Percentiles rank a stretch among this genome's conserved stretches.
Evolutionary conservation across 176 grass and related monocot species (phyloP).

Genomic region (Stipa capillata): DNA sequence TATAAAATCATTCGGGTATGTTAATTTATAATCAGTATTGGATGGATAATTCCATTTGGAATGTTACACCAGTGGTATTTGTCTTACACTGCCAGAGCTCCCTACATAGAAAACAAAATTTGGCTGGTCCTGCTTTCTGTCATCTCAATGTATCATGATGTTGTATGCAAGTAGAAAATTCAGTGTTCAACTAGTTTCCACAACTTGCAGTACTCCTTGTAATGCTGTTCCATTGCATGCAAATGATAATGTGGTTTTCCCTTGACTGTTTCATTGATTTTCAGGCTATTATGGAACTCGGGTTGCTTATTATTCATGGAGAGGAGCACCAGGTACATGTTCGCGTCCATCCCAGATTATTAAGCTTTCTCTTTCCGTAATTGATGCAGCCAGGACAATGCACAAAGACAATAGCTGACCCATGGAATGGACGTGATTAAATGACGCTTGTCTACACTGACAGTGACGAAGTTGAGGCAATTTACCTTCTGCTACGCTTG

Average conservation of each 20-base stretch:
- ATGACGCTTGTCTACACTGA: neutral
- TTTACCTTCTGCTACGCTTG: neutral
- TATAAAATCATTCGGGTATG: neutral
- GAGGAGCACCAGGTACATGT: constrained; percentile 55
- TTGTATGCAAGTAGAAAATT: neutral
- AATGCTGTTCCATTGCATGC: neutral
- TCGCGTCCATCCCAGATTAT: constrained; percentile 57
- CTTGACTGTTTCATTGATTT: neutral
- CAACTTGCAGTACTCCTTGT: neutral
- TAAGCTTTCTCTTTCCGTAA: neutral
- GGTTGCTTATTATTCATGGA: constrained; percentile 76
- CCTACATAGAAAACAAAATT: neutral
- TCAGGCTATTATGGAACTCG: constrained; percentile 71
- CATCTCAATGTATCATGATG: neutral
- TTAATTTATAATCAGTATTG: neutral
- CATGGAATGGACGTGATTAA: neutral
- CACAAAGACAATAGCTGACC: no score
- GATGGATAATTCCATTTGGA: no score
- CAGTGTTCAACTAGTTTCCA: neutral
- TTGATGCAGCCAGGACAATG: no score
- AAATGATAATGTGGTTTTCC: neutral
- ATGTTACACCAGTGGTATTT: neutral
- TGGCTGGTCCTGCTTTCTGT: neutral
- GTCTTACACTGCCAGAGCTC: neutral
- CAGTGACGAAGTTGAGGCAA: neutral